Base-by-base conservation (phyloP, 2,329 filamentous ascomycete species). In the Parastagonospora nodorum region DNA sequence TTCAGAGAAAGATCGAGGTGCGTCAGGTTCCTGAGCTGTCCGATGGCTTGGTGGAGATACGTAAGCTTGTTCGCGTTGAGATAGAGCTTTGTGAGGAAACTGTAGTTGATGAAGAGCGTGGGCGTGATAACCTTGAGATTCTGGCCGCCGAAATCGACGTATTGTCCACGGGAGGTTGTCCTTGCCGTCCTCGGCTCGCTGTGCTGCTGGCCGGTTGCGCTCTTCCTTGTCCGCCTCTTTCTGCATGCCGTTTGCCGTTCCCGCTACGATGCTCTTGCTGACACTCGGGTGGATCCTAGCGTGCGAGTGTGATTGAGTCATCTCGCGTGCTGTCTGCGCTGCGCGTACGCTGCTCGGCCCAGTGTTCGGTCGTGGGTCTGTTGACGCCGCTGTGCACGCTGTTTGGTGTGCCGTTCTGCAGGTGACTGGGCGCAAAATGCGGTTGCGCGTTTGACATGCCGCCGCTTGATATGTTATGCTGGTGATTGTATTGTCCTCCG, bases 111-210 rank as follows among this genome's bases (percentile, higher is more conserved):
- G 77, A 97, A 97, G 29, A 99, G 80, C 38, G 88, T 84, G 8
- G 84, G 78, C 1, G 92, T 87, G 29, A 99, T 80, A 51, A 91
- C 89, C 61, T 92, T 88, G 42, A 99, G 80, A 15, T 93, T 93
- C 77, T 97, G 94, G n/a, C 94, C 94, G 63, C 92, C 94, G 72
- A 97, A 88, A 74, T 99, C 94, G 63, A 99, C n/a, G 81, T 58
- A 92, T 92, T 72, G 90, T 85, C 94, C 94, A 97, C 66, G 92
- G 88, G 73, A 96, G 89, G 58, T 70, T 77, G 63, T 76, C 72
- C 50, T 75, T 67, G 10, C 48, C 64, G 39, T 73, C 67, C n/a
- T 69, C 68, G 24, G 66, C 69, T 36, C 73, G 61, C 64, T 86
- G 85, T 57, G 83, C 80, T 66, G 84, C 83, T 53, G 89, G 84